These are phyloP conservation scores for Nakataea oryzae DNA, from an alignment of 2,329 filamentous ascomycete species.

Conservation along the genomic window DNA sequence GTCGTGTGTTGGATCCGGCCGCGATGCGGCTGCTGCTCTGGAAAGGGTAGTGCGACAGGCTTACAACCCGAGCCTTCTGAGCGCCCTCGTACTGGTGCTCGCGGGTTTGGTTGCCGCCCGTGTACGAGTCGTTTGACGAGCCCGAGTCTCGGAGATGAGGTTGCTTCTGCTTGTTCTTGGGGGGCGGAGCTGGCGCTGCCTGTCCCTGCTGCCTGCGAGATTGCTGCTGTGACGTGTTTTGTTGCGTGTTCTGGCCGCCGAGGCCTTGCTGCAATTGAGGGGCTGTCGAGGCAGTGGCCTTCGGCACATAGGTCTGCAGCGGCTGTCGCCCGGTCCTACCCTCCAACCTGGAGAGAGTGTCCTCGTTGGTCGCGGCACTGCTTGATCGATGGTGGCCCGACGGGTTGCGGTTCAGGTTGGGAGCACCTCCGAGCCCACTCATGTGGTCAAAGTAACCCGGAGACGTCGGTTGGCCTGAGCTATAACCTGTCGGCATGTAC, in stretches of 20 bases:
- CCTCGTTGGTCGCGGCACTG: conserved; percentile 12
- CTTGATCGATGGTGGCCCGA: not conserved
- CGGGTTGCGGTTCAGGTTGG: conserved; percentile 1
- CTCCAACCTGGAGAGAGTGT: conserved; percentile 15
- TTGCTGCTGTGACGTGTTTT: conserved; percentile 7
- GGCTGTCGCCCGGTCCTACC: conserved; percentile 3
- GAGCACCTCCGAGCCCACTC: not conserved
- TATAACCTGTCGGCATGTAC: not conserved
- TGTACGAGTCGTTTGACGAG: conserved; percentile 12
- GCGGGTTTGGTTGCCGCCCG: not conserved
- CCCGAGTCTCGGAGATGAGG: conserved; percentile 10
- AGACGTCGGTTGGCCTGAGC: not conserved
- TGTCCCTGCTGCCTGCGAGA: conserved; percentile 8
- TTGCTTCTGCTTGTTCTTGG: conserved; percentile 4
- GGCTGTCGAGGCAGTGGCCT: not conserved
- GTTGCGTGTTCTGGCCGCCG: not conserved
- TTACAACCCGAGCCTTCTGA: not conserved
- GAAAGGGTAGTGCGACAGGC: not conserved
- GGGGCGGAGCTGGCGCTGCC: conserved; percentile 4
- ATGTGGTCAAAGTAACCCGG: not conserved
- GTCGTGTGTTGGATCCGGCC: not conserved
- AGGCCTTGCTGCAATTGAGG: not conserved
- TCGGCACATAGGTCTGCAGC: conserved; percentile 7
- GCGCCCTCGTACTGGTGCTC: not conserved
- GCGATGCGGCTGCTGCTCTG: not conserved